Percentiles rank a stretch among this genome's conserved stretches.
Conservation (phyloP, 2,329 filamentous ascomycete species). For the Cladosporium sp. region DNA sequence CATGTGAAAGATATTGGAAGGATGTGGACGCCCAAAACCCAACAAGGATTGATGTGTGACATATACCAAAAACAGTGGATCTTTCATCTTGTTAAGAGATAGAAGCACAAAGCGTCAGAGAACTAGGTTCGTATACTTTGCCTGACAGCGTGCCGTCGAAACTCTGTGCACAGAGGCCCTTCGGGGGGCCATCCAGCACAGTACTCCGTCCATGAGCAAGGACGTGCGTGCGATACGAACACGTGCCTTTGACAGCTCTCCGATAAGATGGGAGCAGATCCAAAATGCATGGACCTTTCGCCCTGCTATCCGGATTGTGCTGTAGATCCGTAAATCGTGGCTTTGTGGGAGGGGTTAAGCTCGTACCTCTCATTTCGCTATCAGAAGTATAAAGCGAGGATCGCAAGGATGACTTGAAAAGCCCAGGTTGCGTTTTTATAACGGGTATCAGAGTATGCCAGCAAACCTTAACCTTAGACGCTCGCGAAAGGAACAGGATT, state of each 20-base stretch:
- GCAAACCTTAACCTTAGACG: background rate
- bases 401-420: background rate
- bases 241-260: background rate
- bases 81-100: background rate
- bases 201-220: background rate
- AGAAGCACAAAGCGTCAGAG: background rate
- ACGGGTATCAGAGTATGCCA: background rate
- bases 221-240: background rate
- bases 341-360: background rate
- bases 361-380: background rate
- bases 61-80: background rate
- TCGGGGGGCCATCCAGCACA: background rate
- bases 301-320: background rate
- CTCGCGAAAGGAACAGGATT: background rate
- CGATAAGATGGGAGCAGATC: background rate
- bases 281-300: background rate
- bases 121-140: background rate
- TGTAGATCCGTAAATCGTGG: background rate
- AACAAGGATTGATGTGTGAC: background rate
- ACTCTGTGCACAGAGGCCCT: background rate
- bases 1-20: background rate
- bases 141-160: background rate
- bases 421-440: background rate
- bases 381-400: background rate
- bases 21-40: background rate